Percentiles rank a stretch among this genome's conserved stretches.
Evolutionary conservation across 768 basidiomycete species (phyloP).

Genomic region (Pulveroboletus sp.): DNA sequence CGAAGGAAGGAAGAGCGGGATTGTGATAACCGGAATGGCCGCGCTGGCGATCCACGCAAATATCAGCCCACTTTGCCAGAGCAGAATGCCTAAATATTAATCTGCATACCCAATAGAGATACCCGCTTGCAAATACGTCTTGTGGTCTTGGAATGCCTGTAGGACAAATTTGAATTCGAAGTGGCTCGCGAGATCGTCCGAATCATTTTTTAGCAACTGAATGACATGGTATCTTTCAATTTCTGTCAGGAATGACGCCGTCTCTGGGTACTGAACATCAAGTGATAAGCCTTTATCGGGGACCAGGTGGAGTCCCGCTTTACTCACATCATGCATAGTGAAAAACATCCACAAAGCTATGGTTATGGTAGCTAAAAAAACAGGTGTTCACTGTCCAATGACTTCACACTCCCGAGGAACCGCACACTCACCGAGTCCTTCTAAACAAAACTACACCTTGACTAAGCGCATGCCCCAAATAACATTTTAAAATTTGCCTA

Average conservation of each 20-base stretch:
- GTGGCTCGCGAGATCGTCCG: not conserved
- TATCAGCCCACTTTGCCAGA: not conserved
- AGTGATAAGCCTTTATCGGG: not conserved
- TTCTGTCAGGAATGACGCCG: not conserved
- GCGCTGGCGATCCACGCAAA: not conserved
- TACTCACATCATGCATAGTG: not conserved
- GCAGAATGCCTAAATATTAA: too few relatives aligned
- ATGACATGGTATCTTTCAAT: not conserved
- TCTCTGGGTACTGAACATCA: not conserved
- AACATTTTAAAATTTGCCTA: not conserved
- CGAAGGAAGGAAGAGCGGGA: not conserved
- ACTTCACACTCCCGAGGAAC: too few relatives aligned
- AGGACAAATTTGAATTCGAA: not conserved
- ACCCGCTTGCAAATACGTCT: not conserved
- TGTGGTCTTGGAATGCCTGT: slow-evolving; percentile 1
- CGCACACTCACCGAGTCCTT: not conserved
- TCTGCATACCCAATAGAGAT: not conserved
- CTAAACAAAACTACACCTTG: not conserved
- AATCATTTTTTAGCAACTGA: not conserved
- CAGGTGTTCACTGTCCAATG: too few relatives aligned
- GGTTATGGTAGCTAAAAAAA: not conserved
- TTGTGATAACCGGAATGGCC: not conserved
- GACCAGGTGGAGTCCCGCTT: not conserved
- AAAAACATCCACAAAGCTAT: not conserved
- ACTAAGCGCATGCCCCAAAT: not conserved